Conservation (phyloP, 495 filamentous ascomycete genomes). For the Penicillium crystallinum region DNA sequence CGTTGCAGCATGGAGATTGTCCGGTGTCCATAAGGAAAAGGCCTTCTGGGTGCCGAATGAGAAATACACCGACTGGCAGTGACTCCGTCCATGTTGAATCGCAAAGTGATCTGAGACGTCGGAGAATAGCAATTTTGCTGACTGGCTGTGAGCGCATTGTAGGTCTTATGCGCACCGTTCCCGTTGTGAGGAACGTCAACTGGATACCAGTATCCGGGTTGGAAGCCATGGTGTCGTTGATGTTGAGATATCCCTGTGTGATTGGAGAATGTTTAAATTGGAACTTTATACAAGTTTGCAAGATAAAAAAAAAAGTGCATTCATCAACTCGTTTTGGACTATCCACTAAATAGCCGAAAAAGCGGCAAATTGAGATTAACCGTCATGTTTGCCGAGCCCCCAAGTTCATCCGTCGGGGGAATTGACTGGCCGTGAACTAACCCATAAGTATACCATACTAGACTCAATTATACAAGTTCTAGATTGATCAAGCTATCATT, state of each 20-base stretch:
- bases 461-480: no score
- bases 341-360: background rate
- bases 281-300: background rate
- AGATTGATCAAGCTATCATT: no score
- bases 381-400: background rate
- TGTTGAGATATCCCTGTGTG: no score
- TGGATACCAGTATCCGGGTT: conserved; percentile 1
- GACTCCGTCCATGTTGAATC: conserved; percentile 22
- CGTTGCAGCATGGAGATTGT: conserved; percentile 24
- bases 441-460: no score
- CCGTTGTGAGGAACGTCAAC: conserved; percentile 19
- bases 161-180: conserved; percentile 19
- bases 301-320: background rate
- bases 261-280: no score
- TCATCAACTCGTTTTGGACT: background rate
- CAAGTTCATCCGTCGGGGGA: conserved; percentile 1
- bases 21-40: conserved; percentile 30
- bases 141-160: conserved; percentile 24
- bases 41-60: conserved; percentile 27
- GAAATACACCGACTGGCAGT: conserved; percentile 25
- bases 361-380: background rate
- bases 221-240: background rate
- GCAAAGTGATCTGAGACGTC: conserved; percentile 20
- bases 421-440: background rate
- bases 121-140: conserved; percentile 10